Evolutionary conservation across 768 basidiomycete species (phyloP).

Genomic region (Leccinum rimulosum): DNA sequence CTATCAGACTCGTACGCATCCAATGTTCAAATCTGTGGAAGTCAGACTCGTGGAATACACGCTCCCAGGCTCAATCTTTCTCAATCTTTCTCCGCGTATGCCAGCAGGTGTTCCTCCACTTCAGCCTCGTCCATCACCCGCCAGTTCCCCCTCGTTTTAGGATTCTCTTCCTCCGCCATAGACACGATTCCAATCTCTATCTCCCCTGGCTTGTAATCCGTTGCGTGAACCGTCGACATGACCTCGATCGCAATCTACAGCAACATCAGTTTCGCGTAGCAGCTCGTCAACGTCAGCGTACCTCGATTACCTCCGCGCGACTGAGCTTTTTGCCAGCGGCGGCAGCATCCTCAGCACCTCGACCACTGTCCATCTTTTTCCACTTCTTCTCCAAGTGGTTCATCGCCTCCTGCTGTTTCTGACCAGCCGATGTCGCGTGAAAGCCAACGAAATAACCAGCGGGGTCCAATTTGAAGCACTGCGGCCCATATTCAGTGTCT

Average conservation of each 20-base stretch:
- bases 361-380: constrained; percentile 86
- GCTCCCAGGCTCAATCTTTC: constrained; percentile 18
- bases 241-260: constrained; percentile 87
- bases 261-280: constrained; percentile 1
- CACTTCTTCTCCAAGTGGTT: constrained; percentile 98
- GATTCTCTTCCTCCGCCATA: constrained; percentile 64
- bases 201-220: constrained; percentile 93
- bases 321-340: constrained; percentile 72
- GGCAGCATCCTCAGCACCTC: constrained; percentile 75
- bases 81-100: constrained; percentile 87
- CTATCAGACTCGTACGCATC: background rate
- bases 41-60: background rate
- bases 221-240: constrained; percentile 91
- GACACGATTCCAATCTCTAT: constrained; percentile 96
- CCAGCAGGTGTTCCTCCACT: constrained; percentile 75
- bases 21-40: background rate
- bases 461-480: constrained; percentile 96
- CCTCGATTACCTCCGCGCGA: constrained; percentile 87
- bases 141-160: constrained; percentile 74
- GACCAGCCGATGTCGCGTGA: constrained; percentile 93
- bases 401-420: constrained; percentile 98
- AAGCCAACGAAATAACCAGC: constrained; percentile 99
- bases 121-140: constrained; percentile 75
- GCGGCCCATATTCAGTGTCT: constrained; percentile 91
- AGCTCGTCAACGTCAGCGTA: constrained; percentile 33